Percentiles rank a stretch among this genome's conserved stretches.
Conservation (phyloP, 129 eudicot species). For the Flaveria bidentis region DNA sequence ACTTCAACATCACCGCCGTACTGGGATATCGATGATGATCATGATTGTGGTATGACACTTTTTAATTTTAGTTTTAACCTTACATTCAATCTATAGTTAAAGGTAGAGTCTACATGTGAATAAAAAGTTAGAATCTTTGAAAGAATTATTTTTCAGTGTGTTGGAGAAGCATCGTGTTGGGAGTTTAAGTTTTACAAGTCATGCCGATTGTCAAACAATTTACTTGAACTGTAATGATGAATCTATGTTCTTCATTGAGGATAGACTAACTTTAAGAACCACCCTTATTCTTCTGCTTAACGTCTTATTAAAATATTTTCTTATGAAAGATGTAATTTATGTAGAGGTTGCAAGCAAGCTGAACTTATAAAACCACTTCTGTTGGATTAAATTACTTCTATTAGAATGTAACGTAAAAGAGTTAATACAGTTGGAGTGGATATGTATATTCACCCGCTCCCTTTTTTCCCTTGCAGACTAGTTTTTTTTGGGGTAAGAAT, state of each 20-base stretch:
- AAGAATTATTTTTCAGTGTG: constrained; percentile 10
- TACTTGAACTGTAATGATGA: constrained; percentile 8
- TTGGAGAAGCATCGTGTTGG: constrained; percentile 9
- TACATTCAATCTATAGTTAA: not conserved
- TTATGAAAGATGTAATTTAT: too few species aligned
- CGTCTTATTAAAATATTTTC: too few species aligned
- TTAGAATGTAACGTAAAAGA: constrained; percentile 5
- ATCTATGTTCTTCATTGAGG: constrained; percentile 10
- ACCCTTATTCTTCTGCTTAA: too few species aligned
- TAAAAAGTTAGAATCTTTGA: constrained; percentile 7
- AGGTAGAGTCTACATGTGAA: constrained; percentile 4
- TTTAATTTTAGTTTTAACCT: not conserved
- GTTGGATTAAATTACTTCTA: constrained; percentile 2
- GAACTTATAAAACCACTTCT: too few species aligned
- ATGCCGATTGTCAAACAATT: not conserved
- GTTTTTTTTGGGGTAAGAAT: not conserved
- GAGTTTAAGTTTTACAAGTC: constrained; percentile 12
- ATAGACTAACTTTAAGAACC: not conserved
- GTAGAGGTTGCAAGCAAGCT: too few species aligned
- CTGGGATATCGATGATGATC: constrained; percentile 87
- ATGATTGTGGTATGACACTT: constrained; percentile 65
- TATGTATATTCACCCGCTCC: not conserved
- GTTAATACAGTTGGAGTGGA: not conserved
- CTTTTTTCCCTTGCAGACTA: not conserved
- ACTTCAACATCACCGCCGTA: constrained; percentile 95